Conservation (phyloP, 805 yeast genomes). For the Metschnikowia aberdeeniae region DNA sequence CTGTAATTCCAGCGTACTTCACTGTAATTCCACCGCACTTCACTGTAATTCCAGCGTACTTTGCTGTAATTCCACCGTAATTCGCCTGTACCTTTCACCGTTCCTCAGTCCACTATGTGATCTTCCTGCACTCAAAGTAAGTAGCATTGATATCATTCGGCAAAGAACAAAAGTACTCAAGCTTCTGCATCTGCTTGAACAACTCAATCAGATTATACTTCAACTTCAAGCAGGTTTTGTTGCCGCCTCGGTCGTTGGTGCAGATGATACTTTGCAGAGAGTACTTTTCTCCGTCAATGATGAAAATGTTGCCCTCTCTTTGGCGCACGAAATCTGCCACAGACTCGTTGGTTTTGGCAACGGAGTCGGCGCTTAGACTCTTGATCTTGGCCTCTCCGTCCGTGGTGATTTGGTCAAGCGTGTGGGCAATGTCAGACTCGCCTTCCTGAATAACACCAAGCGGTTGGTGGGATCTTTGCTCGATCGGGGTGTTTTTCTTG, state of each 20-base stretch:
- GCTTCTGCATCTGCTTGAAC: slow-evolving; percentile 46
- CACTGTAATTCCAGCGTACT: too few species aligned
- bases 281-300: slow-evolving; percentile 41
- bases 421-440: slow-evolving; percentile 19
- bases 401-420: slow-evolving; percentile 15
- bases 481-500: slow-evolving; percentile 8
- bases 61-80: too few species aligned
- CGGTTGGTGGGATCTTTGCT: slow-evolving; percentile 17
- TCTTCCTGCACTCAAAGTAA: slow-evolving; percentile 49
- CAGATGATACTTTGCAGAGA: slow-evolving; percentile 42
- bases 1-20: too few species aligned
- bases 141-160: slow-evolving; percentile 48
- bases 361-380: slow-evolving; percentile 8
- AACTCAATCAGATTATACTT: slow-evolving; percentile 37
- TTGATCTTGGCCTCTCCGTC: slow-evolving; percentile 12
- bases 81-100: too few species aligned
- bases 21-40: too few species aligned
- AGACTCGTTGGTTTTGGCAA: slow-evolving; percentile 16
- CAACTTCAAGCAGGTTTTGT: slow-evolving; percentile 46
- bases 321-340: slow-evolving; percentile 29
- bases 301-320: slow-evolving; percentile 32
- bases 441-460: slow-evolving; percentile 9
- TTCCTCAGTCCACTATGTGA: slow-evolving; percentile 8
- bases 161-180: slow-evolving; percentile 48
- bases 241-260: slow-evolving; percentile 40